A percentile compares a stretch with the other conserved stretches of the same genome.
Evolutionary conservation across 768 basidiomycete genomes (phyloP).

Genomic region (Austroboletus festivus): DNA sequence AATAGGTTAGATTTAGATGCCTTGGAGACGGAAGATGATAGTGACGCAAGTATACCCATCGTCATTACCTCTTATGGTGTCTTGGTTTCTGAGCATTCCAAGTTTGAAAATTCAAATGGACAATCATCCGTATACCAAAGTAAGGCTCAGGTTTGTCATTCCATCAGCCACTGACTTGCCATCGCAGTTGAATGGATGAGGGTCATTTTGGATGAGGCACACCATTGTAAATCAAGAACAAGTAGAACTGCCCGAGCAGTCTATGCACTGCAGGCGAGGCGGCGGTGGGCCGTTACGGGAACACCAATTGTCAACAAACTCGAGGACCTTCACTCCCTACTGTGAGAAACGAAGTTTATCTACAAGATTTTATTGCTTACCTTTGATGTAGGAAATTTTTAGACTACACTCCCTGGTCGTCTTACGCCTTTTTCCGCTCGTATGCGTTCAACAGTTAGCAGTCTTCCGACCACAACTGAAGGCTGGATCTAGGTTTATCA

Average conservation of each 20-base stretch:
- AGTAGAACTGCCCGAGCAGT: constrained; percentile 89
- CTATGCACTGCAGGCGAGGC: constrained; percentile 73
- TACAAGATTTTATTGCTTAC: constrained; percentile 18
- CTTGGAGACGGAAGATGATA: constrained; percentile 53
- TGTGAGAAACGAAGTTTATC: constrained; percentile 51
- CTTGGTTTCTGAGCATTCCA: constrained; percentile 83
- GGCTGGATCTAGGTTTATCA: constrained; percentile 64
- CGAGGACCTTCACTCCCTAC: constrained; percentile 85
- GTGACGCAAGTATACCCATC: constrained; percentile 58
- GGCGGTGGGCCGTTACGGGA: constrained; percentile 91
- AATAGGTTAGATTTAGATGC: constrained; percentile 73
- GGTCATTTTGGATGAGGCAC: constrained; percentile 89
- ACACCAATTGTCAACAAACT: constrained; percentile 95
- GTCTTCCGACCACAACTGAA: constrained; percentile 1
- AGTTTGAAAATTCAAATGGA: constrained; percentile 51
- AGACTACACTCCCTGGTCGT: constrained; percentile 77
- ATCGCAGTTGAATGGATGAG: constrained; percentile 72
- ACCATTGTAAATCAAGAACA: constrained; percentile 86
- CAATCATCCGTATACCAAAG: constrained; percentile 70
- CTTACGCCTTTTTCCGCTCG: constrained; percentile 87
- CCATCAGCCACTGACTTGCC: constrained; percentile 6
- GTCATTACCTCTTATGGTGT: constrained; percentile 92
- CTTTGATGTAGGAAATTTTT: constrained; percentile 62
- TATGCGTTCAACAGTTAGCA: constrained; percentile 33
- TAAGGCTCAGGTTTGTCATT: constrained; percentile 29